Evolutionary conservation across 2,329 filamentous ascomycete genomes (phyloP).

Genomic region (Neonectria neomacrospora): DNA sequence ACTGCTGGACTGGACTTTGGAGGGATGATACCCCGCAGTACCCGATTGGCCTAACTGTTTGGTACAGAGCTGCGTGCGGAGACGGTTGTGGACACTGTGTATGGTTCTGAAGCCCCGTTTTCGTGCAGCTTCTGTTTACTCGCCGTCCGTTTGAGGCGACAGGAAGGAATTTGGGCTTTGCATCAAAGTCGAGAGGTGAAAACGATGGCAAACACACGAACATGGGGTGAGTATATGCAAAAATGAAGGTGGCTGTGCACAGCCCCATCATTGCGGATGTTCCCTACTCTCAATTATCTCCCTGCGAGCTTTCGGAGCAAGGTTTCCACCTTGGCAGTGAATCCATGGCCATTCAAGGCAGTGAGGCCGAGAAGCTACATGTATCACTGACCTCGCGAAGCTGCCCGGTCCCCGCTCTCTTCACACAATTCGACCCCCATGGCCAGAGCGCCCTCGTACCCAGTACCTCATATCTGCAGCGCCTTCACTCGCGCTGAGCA

Average conservation of each 20-base stretch:
- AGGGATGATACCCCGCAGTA: conserved; percentile 9
- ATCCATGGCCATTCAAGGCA: background rate
- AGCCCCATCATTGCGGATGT: background rate
- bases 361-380: background rate
- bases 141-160: background rate
- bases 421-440: background rate
- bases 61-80: background rate
- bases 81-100: background rate
- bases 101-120: background rate
- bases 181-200: background rate
- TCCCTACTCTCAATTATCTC: background rate
- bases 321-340: background rate
- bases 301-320: background rate
- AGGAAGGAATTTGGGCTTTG: background rate
- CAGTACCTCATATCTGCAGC: background rate
- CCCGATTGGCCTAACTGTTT: background rate
- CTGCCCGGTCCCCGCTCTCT: background rate
- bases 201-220: background rate
- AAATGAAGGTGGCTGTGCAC: background rate
- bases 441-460: background rate
- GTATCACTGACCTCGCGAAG: background rate
- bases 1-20: background rate
- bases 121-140: conserved; percentile 4
- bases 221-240: background rate
- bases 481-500: conserved; percentile 1